Percentiles rank a stretch among this genome's conserved stretches.
phyloP scores from a whole-genome alignment of 2,329 filamentous ascomycete species.

The Colletotrichum acutatum region DNA sequence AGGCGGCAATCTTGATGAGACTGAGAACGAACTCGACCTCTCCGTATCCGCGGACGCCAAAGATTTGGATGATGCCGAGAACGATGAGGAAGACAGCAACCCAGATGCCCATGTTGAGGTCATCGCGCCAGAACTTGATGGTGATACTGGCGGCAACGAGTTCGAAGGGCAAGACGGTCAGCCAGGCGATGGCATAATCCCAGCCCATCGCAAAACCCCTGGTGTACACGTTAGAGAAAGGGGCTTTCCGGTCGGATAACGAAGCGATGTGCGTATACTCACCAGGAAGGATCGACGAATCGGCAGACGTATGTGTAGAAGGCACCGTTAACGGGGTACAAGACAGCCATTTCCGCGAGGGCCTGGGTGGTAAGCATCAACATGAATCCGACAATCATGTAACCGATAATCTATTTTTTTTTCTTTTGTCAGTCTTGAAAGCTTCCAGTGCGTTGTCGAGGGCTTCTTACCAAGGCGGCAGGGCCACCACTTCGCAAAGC shows the following conservation, averaged over 20 bases:
- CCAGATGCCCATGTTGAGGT: slow-evolving; percentile 65
- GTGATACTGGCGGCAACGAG: slow-evolving; percentile 78
- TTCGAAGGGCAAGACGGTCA: slow-evolving; percentile 78
- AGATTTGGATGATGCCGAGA: slow-evolving; percentile 61
- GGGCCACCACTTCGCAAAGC: slow-evolving; percentile 62
- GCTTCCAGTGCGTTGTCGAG: background rate
- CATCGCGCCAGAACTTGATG: slow-evolving; percentile 72
- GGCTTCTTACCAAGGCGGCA: slow-evolving; percentile 53
- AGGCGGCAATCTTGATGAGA: slow-evolving; percentile 62
- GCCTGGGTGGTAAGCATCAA: slow-evolving; percentile 70
- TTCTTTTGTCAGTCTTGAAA: background rate
- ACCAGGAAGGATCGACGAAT: slow-evolving; percentile 70
- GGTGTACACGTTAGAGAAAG: slow-evolving; percentile 36
- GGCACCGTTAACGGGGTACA: slow-evolving; percentile 71
- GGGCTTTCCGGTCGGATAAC: background rate
- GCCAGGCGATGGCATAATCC: slow-evolving; percentile 70
- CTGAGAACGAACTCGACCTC: slow-evolving; percentile 70
- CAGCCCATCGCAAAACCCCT: slow-evolving; percentile 65
- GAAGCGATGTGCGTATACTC: slow-evolving; percentile 44
- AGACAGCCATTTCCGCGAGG: slow-evolving; percentile 69
- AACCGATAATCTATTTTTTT: slow-evolving; percentile 53
- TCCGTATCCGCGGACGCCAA: slow-evolving; percentile 66
- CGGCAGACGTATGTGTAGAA: slow-evolving; percentile 71
- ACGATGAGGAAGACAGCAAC: slow-evolving; percentile 53
- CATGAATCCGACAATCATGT: slow-evolving; percentile 68